phyloP scores from a whole-genome alignment of 1,284 basidiomycete genomes.

The Heimioporus retisporus region DNA sequence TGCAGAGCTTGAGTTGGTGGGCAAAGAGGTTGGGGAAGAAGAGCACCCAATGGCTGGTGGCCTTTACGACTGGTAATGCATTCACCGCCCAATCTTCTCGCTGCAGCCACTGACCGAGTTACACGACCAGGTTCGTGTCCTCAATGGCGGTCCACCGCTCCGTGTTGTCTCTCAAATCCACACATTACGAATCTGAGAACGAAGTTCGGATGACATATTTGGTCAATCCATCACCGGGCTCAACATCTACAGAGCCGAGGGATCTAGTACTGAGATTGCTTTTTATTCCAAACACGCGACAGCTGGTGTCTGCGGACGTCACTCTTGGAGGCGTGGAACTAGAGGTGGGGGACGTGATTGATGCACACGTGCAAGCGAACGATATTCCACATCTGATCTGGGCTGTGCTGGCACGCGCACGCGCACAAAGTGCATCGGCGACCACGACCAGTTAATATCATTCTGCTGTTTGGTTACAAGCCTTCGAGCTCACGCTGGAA shows the following conservation, averaged over 20 bases:
- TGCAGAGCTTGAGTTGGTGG: constrained; percentile 75
- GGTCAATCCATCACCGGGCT: constrained; percentile 43
- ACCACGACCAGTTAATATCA: too few species aligned
- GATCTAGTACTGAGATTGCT: constrained; percentile 66
- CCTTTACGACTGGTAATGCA: constrained; percentile 74
- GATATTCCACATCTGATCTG: constrained; percentile 79
- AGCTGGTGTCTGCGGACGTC: constrained; percentile 67
- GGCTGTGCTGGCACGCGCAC: constrained; percentile 64
- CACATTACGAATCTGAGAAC: constrained; percentile 73
- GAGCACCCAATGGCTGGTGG: constrained; percentile 71
- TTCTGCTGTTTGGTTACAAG: too few species aligned
- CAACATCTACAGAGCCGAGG: constrained; percentile 27
- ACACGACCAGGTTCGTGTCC: constrained; percentile 69
- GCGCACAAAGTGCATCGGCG: constrained; percentile 9
- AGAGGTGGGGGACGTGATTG: constrained; percentile 70
- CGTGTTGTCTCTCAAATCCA: constrained; percentile 68
- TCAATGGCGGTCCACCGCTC: constrained; percentile 72
- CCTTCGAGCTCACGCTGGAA: too few species aligned
- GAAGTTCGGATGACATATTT: constrained; percentile 78
- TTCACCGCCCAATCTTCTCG: neutral
- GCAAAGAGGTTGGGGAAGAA: constrained; percentile 68
- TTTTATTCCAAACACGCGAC: constrained; percentile 74
- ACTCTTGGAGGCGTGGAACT: constrained; percentile 58
- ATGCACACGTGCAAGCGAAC: constrained; percentile 71
- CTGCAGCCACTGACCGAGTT: constrained; percentile 2